Evolutionary conservation across 129 eudicot genomes (phyloP), one percentile per base, ranked within the genome.

Genomic region (Chrysanthemum lavandulifolium): DNA sequence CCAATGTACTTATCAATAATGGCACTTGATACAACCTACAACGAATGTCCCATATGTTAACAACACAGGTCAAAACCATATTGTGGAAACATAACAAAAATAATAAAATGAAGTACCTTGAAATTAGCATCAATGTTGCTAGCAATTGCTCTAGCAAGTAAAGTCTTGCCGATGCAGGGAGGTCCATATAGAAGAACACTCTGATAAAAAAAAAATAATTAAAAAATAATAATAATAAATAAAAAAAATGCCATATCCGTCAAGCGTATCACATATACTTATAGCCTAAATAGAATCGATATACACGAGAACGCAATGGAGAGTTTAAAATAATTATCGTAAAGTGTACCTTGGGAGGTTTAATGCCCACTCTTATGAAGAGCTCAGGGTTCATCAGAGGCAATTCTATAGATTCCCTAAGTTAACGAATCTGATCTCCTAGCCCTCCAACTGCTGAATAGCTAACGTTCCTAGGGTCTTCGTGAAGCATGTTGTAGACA

Each of bases 131-230:
- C 97, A 23, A 95, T 90, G 88, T 95, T 90, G 84, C 99, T 95
- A 52, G 99, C 99, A 72, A 95, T 95, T 45, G 99, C 99, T 76
- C 97, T 86, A 76, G 97, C 97, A 66, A 89, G 79, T 57, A 95
- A 73, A 33, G 99, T 95, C 87, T 95, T 95, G 43, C 99, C 99
- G 13, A 97, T 95, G 48, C 97, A 97, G 59, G 99, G 99, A 68
- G 99, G 99, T 21, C 99, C 99, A 78, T 95, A 95, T 2, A 95
- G 96, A 75, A 95, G 99, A 83, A 89, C 98, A 76, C 99, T 97
- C 99, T 93, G 56, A 57, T 33, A n/a, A n/a, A n/a, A 52, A 63
- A n/a, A n/a, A n/a, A n/a, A n/a, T n/a, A n/a, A n/a, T n/a, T n/a
- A n/a, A n/a, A n/a, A n/a, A n/a, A n/a, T n/a, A n/a, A n/a, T n/a